A percentile compares a stretch with the other conserved stretches of the same genome.
These are phyloP conservation scores for Nidularia pulvinata DNA, from an alignment of 768 basidiomycete species.

Conservation along the genomic window DNA sequence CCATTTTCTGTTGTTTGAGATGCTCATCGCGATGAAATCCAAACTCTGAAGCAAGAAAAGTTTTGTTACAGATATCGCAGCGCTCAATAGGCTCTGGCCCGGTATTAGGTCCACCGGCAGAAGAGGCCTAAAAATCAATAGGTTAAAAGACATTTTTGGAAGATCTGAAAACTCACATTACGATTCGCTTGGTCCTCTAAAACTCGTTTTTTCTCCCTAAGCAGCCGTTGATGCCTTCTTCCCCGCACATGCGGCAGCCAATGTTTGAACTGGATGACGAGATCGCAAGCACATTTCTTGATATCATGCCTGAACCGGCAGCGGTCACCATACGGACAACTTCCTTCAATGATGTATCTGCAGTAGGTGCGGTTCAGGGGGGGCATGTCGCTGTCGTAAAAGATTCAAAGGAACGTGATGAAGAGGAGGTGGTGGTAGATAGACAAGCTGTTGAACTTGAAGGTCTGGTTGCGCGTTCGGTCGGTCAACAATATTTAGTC, in stretches of 20 bases:
- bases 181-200: neutral
- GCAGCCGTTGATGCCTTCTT: conserved; percentile 19
- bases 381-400: neutral
- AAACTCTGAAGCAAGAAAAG: conserved; percentile 14
- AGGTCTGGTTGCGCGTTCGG: too few species aligned
- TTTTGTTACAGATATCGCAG: conserved; percentile 21
- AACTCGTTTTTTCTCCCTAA: neutral
- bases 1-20: conserved; percentile 20
- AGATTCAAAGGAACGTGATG: too few species aligned
- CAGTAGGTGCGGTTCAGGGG: conserved; percentile 17
- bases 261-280: conserved; percentile 16
- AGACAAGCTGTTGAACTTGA: too few species aligned
- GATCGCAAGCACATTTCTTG: conserved; percentile 30
- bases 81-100: neutral
- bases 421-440: too few species aligned
- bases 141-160: neutral
- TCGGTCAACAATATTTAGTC: too few species aligned
- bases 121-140: neutral
- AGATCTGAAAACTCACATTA: neutral
- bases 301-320: conserved; percentile 33
- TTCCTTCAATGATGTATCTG: conserved; percentile 15
- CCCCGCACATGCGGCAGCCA: conserved; percentile 22
- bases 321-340: conserved; percentile 20
- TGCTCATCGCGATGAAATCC: conserved; percentile 27
- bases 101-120: neutral